Percentiles rank a stretch among this genome's conserved stretches.
Conservation (phyloP, 2,329 filamentous ascomycete species). For the Diplocarpon rosae region DNA sequence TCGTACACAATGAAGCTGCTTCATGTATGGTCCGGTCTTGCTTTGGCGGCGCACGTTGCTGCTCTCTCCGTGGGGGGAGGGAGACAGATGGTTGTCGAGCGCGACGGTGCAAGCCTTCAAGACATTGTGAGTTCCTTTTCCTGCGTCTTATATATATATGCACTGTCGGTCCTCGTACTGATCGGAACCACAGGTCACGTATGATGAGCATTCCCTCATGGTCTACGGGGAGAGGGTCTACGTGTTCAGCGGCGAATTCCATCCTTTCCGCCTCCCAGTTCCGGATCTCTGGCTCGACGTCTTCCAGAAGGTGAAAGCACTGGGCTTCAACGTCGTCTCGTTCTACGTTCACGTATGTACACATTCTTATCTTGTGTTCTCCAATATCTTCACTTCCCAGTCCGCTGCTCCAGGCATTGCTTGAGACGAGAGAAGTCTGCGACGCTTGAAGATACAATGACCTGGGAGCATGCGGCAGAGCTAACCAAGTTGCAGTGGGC, state of each 20-base stretch:
- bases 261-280: constrained; percentile 51
- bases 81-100: constrained; percentile 37
- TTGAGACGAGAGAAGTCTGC: too few relatives aligned
- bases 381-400: too few relatives aligned
- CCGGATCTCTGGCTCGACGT: constrained; percentile 57
- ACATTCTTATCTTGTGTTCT: too few relatives aligned
- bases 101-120: constrained; percentile 40
- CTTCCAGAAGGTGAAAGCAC: constrained; percentile 71
- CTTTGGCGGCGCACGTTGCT: constrained; percentile 34
- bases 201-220: constrained; percentile 52
- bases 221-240: constrained; percentile 51
- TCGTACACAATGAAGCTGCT: constrained; percentile 29
- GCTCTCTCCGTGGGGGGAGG: constrained; percentile 40
- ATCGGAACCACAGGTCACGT: constrained; percentile 36
- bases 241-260: constrained; percentile 53
- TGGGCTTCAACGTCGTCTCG: constrained; percentile 70
- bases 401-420: too few relatives aligned
- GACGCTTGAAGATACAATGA: too few relatives aligned
- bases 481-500: constrained; percentile 42
- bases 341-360: constrained; percentile 52
- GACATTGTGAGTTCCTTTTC: constrained; percentile 36
- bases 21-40: constrained; percentile 25
- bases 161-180: neutral
- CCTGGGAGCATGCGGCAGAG: too few relatives aligned
- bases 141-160: too few relatives aligned